Evolutionary conservation across 805 yeast genomes (phyloP).

Genomic region (Danielia reshetovae): DNA sequence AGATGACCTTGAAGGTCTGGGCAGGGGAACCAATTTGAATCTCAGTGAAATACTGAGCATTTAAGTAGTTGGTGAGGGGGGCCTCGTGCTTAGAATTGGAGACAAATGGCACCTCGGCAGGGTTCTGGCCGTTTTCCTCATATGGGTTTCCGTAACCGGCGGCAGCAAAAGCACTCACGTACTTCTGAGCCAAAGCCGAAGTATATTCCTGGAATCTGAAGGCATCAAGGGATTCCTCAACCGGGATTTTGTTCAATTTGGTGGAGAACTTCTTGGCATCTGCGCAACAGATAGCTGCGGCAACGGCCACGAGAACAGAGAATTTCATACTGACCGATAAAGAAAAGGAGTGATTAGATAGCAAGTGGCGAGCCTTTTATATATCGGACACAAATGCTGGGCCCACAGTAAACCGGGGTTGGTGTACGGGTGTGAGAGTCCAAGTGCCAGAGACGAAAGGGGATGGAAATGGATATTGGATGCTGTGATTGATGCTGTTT

Average conservation of each 20-base stretch:
- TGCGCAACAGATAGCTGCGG: conserved; percentile 35
- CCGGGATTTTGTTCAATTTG: conserved; percentile 55
- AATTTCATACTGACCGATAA: conserved; percentile 26
- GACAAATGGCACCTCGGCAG: conserved; percentile 17
- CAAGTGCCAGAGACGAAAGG: too few species aligned
- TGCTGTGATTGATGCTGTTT: too few species aligned
- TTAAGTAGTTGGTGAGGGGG: conserved; percentile 88
- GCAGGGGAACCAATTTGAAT: conserved; percentile 90
- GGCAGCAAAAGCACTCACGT: conserved; percentile 46
- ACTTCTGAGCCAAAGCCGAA: conserved; percentile 57
- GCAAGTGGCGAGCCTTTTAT: conserved; percentile 7
- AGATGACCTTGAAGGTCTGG: conserved; percentile 86
- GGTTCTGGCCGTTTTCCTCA: conserved; percentile 17
- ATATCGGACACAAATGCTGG: conserved; percentile 5
- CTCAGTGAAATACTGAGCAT: conserved; percentile 95
- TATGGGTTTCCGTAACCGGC: conserved; percentile 11
- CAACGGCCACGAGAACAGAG: conserved; percentile 40
- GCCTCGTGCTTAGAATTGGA: conserved; percentile 48
- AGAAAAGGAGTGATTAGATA: neutral
- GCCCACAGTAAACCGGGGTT: neutral
- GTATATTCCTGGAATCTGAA: conserved; percentile 51
- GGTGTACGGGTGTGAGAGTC: neutral
- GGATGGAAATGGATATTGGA: too few species aligned
- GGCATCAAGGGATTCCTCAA: conserved; percentile 53
- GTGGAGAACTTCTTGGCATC: conserved; percentile 54